Conservation (phyloP, 345 rosid species). For the Lepidium aucheri region DNA sequence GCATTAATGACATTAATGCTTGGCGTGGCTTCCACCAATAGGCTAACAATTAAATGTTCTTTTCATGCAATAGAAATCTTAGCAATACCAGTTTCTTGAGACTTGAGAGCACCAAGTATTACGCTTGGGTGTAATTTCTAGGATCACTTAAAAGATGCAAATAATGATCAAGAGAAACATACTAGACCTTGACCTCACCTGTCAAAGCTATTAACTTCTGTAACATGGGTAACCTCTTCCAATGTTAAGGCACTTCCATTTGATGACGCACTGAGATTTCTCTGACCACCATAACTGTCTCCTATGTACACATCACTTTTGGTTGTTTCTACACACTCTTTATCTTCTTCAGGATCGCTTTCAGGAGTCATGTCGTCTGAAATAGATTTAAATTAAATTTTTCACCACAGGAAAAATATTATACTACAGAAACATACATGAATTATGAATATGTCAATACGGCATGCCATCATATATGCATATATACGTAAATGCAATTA, state of each 20-base stretch:
- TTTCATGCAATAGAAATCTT: not conserved
- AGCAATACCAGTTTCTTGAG: not conserved
- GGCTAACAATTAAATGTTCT: not conserved
- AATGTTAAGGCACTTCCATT: conserved; percentile 31
- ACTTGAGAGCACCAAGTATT: not conserved
- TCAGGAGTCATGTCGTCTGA: conserved; percentile 41
- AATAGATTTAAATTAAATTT: not conserved
- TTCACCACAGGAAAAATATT: not conserved
- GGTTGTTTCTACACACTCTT: conserved; percentile 19
- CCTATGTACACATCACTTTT: conserved; percentile 20
- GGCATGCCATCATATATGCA: not conserved
- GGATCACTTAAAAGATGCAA: not conserved
- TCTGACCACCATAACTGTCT: conserved; percentile 16
- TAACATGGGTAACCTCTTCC: conserved; percentile 28
- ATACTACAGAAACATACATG: not conserved
- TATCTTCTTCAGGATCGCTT: conserved; percentile 21
- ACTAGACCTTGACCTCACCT: conserved; percentile 37
- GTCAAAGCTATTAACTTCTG: conserved; percentile 15
- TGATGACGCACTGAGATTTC: conserved; percentile 19
- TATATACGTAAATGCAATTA: not conserved
- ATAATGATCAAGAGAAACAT: not conserved
- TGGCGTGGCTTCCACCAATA: not conserved
- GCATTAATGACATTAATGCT: not conserved
- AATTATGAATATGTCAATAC: not conserved
- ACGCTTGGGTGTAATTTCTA: not conserved